Evolutionary conservation across 805 yeast species (phyloP).

Genomic region (Sugiyamaella marilandica): DNA sequence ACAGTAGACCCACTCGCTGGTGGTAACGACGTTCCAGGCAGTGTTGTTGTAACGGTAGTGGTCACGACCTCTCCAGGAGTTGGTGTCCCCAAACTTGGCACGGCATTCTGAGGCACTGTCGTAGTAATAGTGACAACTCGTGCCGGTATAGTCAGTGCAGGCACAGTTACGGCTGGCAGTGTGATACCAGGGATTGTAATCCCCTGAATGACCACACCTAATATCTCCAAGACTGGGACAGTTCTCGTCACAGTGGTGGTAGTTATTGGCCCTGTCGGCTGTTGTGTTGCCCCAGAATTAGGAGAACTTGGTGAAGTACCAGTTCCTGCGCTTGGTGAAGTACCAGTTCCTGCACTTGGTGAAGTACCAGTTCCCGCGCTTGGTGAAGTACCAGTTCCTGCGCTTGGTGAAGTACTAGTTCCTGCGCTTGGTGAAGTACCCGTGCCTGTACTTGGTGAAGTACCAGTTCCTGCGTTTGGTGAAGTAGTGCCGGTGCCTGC

Average conservation of each 20-base stretch:
- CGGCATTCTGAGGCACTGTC: background rate
- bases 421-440: background rate
- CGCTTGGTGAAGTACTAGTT: too few species aligned
- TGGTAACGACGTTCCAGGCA: background rate
- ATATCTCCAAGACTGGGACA: constrained; percentile 20
- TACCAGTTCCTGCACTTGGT: background rate
- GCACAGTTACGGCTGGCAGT: constrained; percentile 13
- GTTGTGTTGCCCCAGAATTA: too few species aligned
- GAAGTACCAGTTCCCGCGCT: background rate
- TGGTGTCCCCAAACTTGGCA: background rate
- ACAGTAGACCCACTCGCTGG: background rate
- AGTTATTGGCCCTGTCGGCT: too few species aligned
- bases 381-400: too few species aligned
- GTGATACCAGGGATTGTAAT: constrained; percentile 14
- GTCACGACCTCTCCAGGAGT: constrained; percentile 1
- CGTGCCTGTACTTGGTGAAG: background rate
- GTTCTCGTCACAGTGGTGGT: constrained; percentile 11
- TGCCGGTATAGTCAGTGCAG: constrained; percentile 8
- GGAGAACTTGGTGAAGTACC: too few species aligned
- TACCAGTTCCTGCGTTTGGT: too few species aligned
- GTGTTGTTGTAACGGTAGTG: constrained; percentile 1
- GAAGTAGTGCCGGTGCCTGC: too few species aligned
- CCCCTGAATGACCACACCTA: constrained; percentile 19
- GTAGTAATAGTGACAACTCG: constrained; percentile 6
- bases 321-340: constrained; percentile 2